Evolutionary conservation across 371 early-diverging fungal species (phyloP).

Genomic region (Mucor velutinosus): DNA sequence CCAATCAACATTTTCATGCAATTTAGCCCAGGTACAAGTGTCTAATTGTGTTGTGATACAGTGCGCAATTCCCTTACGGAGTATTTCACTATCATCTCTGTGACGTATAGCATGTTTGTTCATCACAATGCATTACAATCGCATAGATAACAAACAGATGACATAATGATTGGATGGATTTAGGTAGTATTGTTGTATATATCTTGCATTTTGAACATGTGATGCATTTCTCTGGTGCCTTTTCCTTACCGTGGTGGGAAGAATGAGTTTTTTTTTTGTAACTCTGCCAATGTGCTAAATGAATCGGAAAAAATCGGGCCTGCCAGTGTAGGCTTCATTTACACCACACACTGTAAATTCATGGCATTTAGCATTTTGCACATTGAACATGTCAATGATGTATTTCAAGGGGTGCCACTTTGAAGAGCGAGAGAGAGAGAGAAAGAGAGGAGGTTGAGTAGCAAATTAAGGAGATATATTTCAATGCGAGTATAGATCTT

Average conservation of each 20-base stretch:
- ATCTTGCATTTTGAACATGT: background rate
- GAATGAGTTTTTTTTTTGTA: background rate
- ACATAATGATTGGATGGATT: background rate
- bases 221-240: background rate
- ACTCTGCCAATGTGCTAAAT: background rate
- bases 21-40: background rate
- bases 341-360: background rate
- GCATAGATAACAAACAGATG: background rate
- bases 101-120: background rate
- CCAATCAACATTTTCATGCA: slow-evolving; percentile 1
- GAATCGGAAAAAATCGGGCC: slow-evolving; percentile 1
- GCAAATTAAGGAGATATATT: background rate
- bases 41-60: background rate
- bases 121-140: background rate
- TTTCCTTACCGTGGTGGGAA: background rate
- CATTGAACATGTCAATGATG: background rate
- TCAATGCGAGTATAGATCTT: background rate
- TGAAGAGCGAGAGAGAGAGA: background rate
- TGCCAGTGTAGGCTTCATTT: background rate
- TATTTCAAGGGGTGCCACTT: background rate
- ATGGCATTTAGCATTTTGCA: background rate
- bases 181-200: background rate
- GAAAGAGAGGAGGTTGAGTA: background rate
- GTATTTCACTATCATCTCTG: background rate
- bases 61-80: background rate